These are phyloP conservation scores for Rhizophagus prolifer DNA, from an alignment of 192 early-diverging fungal species.

Conservation along the genomic window DNA sequence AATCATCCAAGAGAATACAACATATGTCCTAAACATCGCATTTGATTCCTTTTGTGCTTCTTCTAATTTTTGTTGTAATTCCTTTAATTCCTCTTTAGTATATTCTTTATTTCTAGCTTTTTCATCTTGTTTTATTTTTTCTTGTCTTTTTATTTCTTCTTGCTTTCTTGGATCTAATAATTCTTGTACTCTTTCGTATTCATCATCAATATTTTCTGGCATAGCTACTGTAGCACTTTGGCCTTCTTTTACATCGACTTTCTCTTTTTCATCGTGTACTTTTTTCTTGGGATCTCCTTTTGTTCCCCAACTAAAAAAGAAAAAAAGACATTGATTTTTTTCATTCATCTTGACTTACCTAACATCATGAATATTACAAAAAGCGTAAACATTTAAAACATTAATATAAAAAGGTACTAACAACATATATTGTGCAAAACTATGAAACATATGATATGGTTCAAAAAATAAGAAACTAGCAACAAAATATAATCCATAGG, in stretches of 20 bases:
- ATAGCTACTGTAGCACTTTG: constrained; percentile 46
- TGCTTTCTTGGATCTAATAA: constrained; percentile 39
- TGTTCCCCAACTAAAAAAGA: constrained; percentile 71
- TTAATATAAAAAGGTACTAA: constrained; percentile 80
- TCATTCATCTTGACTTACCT: constrained; percentile 28
- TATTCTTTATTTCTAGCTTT: constrained; percentile 11
- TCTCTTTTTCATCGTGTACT: constrained; percentile 34
- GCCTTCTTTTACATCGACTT: constrained; percentile 30
- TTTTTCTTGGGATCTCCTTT: constrained; percentile 68
- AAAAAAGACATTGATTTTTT: too few relatives aligned
- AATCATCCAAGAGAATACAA: constrained; percentile 81
- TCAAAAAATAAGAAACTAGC: constrained; percentile 68
- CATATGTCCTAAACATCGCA: constrained; percentile 74
- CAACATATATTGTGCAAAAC: constrained; percentile 70
- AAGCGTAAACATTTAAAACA: constrained; percentile 60
- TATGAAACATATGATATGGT: constrained; percentile 79
- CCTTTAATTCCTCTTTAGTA: constrained; percentile 51
- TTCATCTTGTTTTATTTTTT: too few relatives aligned
- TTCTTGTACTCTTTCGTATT: constrained; percentile 57
- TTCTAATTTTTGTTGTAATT: constrained; percentile 60
- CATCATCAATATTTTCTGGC: constrained; percentile 45
- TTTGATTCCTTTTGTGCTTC: constrained; percentile 82
- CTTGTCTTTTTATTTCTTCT: not conserved
- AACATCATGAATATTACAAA: constrained; percentile 62
- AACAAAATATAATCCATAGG: constrained; percentile 76